Evolutionary conservation across 768 basidiomycete species (phyloP), one percentile per base, ranked within the genome.

Genomic region (Boletus rex-veris): DNA sequence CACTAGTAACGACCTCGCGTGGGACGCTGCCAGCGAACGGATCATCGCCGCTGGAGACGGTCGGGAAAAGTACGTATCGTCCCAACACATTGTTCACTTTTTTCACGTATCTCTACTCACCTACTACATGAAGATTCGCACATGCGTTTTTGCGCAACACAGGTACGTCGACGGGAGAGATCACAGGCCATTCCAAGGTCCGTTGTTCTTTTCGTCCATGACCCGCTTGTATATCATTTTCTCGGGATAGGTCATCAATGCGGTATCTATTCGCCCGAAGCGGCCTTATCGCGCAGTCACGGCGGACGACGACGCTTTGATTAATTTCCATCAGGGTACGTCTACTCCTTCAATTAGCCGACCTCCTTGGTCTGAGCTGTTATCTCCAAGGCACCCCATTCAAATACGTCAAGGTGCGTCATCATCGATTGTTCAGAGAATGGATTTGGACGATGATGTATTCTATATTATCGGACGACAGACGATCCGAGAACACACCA

Each of bases 11-110:
- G 96, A 98, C 72, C 80, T 98, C 19, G 88, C 87, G 11, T 98
- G 96, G 96, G 96, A 98, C 64, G 90, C 89, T 2, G 96, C 98
- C 70, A 92, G 89, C 65, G 96, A 97, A 69, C 81, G 96, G n/a
- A 88, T 98, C 53, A 89, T 98, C 45, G 91, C 88, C 7, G 95
- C 91, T 12, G 96, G 96, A 49, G 92, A 96, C 59, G 94, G 94
- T 35, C 80, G 85, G 54, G 95, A 94, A 64, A 92, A 88, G 92
- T 93, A 50, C 16, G 59, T 50, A 12, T 37, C 12, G 0, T 5
- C 15, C 8, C 14, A 1, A 14, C 12, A 9, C 7, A 10, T 39
- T 21, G 5, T 11, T 31, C 18, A 4, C 33, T 37, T 28, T 7
- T 14, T 39, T 47, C 18, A 45, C 39, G 1, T 8, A 33, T 31